These are phyloP conservation scores for Trichoderma sp. DNA, from an alignment of 2,329 filamentous ascomycete genomes.

Conservation along the genomic window DNA sequence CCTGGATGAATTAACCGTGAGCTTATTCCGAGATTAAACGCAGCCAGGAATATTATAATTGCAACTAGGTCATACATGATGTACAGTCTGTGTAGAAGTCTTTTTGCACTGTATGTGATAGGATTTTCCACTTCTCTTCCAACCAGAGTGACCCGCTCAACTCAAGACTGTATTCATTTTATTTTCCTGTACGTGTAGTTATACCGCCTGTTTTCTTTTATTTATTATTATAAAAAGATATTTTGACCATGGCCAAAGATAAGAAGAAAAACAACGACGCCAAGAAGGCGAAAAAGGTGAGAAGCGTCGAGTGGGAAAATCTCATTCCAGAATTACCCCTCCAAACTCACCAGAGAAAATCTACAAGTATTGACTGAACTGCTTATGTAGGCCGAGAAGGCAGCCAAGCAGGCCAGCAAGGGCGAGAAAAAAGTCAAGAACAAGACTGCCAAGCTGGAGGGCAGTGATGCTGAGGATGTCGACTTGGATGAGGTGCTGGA, in stretches of 20 bases:
- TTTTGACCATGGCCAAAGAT: constrained; percentile 47
- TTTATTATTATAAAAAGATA: not conserved
- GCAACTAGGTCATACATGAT: not conserved
- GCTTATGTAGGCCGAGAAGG: constrained; percentile 54
- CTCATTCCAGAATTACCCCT: constrained; percentile 14
- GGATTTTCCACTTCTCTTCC: constrained; percentile 13
- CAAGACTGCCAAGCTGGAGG: constrained; percentile 68
- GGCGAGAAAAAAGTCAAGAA: constrained; percentile 79
- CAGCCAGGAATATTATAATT: not conserved
- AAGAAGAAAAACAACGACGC: constrained; percentile 50
- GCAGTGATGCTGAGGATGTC: constrained; percentile 87
- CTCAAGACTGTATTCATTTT: not conserved
- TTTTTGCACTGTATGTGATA: constrained; percentile 18
- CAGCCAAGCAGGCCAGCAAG: constrained; percentile 82
- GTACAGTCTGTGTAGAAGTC: not conserved
- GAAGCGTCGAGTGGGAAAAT: constrained; percentile 1
- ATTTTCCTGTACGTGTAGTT: too few species aligned
- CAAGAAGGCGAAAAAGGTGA: constrained; percentile 52
- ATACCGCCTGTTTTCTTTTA: not conserved
- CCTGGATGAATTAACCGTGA: not conserved
- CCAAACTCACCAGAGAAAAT: not conserved
- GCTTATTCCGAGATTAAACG: not conserved
- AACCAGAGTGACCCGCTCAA: not conserved
- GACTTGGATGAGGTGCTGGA: constrained; percentile 92
- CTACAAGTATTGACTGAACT: constrained; percentile 25